Evolutionary conservation across 1,284 basidiomycete species (phyloP).

Genomic region (Xerocomus tenax): DNA sequence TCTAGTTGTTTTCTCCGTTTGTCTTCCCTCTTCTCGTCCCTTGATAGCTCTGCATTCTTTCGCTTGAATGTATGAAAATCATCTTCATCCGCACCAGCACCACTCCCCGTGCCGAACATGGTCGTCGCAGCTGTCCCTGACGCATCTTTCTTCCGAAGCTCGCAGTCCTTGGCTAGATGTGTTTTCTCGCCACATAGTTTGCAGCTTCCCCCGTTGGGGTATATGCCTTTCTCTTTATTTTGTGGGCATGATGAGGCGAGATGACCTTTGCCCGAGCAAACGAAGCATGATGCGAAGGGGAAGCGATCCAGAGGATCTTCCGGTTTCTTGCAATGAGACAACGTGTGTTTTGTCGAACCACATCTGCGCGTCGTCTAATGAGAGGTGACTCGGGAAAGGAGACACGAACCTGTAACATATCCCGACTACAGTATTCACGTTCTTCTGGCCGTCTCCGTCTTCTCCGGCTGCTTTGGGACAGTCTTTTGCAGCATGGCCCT

Average conservation of each 20-base stretch:
- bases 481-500: conserved; percentile 77
- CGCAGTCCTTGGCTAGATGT: conserved; percentile 83
- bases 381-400: not conserved
- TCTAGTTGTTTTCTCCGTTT: conserved; percentile 37
- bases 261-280: conserved; percentile 53
- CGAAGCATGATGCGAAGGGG: conserved; percentile 87
- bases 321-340: conserved; percentile 68
- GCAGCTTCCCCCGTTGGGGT: conserved; percentile 85
- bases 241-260: conserved; percentile 52
- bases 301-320: conserved; percentile 61
- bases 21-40: conserved; percentile 46
- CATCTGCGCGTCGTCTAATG: conserved; percentile 48
- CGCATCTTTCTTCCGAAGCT: conserved; percentile 51
- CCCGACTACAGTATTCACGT: conserved; percentile 42
- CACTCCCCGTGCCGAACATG: conserved; percentile 45
- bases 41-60: conserved; percentile 50
- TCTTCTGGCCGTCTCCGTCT: conserved; percentile 23
- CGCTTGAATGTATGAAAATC: conserved; percentile 81
- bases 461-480: conserved; percentile 54
- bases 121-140: conserved; percentile 26
- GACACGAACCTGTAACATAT: conserved; percentile 73
- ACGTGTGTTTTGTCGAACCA: conserved; percentile 70
- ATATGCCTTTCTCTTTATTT: conserved; percentile 76
- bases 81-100: conserved; percentile 81
- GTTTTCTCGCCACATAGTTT: conserved; percentile 80